Evolutionary conservation across 768 basidiomycete genomes (phyloP), one percentile per base, ranked within the genome.

Genomic region (Russula compacta): DNA sequence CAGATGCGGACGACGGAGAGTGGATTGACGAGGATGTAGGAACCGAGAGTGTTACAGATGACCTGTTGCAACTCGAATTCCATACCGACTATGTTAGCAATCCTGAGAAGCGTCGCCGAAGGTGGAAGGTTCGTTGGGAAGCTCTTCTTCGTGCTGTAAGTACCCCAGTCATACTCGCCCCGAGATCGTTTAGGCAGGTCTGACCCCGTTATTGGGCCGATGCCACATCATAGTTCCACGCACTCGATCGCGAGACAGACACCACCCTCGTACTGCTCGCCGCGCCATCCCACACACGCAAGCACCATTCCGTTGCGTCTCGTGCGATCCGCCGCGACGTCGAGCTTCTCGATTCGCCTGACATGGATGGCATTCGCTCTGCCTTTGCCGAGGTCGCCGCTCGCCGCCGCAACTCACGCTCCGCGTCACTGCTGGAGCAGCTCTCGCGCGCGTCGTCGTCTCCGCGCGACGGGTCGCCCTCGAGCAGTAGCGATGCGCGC

Each of bases 111-210:
- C 74, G 89, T 52, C 78, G 85, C 51, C 73, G 86, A 57, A 77
- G 83, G 59, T 92, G 87, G 85, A 87, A 89, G 61, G 75, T 81
- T 40, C 82, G 83, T 4, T 90, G 89, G 88, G 87, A 90, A 59
- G 79, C 80, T 24, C 73, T 92, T 33, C 77, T 83, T 19, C 86
- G 87, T 71, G 86, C 86, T 59, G 89, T 89, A 63, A 71, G 80
- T 69, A 19, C 10, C 11, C 8, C 43, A 40, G 33, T 54, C 8
- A 32, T 50, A 24, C 35, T 50, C 49, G 29, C 58, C 15, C 36
- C 35, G n/a, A 49, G 44, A 64, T 69, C 46, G 33, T 69, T 73
- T 69, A 68, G 69, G 71, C 66, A 72, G 68, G 65, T 71, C 71
- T 66, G 64, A 71, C 71, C 70, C 70, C 51, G 57, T 42, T 53